Base-by-base conservation (phyloP, 148 eudicot genomes). In the Cornus suecica region DNA sequence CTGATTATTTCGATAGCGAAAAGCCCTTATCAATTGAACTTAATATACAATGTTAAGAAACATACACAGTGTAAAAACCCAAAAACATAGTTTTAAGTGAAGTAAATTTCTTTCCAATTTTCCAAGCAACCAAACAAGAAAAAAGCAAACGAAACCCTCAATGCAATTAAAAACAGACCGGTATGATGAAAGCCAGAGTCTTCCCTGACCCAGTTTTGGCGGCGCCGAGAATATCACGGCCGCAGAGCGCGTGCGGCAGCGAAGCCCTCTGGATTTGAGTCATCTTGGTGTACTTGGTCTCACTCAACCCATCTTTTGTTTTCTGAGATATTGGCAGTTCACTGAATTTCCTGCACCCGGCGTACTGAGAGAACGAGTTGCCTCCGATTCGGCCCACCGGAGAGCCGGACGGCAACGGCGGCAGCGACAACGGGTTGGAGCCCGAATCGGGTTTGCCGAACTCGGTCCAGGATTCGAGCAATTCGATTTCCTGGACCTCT, bases 191-290 rank as follows among this genome's bases (percentile, higher is more conserved):
- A 37, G 98, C 97, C 72, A 94, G 80, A 0, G 98, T 94, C 82
- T 94, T 94, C 0, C 98, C 98, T 0, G 97, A 92, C 13, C 98
- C 97, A 22, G 97, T 94, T 79, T 92, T 90, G 0, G 99, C 99
- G 1, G 97, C 99, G 23, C 99, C 99, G 2, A 95, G 94, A 45
- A 95, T 87, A 79, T 95, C 99, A 5, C 97, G 80, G 11, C 93
- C 94, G 29, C 91, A 91, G 37, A 95, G 86, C 4, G 97, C 84
- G 74, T 95, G 99, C 1, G 99, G 99, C 84, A 95, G 80, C 54
- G 94, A 84, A 60, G 99, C 99, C 77, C 91, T 87, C 77, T 94
- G 99, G 62, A 95, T 86, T n/a, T 88, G 92, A 25, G 97, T 95
- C 99, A 95, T 95, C 6, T 68, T 71, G 4, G 60, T 27, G 69